Evolutionary conservation across 768 basidiomycete species (phyloP).

Genomic region (Leccinellum rugosiceps): DNA sequence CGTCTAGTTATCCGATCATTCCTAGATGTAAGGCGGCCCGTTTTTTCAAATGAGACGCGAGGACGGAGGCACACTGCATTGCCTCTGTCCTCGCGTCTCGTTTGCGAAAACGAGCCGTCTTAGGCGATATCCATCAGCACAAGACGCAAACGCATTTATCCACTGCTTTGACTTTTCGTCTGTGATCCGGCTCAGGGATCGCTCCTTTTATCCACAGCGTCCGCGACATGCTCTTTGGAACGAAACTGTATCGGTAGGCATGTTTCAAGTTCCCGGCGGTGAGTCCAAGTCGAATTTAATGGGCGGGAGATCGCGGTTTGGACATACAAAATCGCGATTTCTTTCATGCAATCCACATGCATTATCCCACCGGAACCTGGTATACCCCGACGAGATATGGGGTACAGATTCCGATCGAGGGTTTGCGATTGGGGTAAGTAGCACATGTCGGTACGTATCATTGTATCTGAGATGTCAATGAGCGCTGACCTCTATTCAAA

Average conservation of each 20-base stretch:
- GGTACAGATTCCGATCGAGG: slow-evolving; percentile 16
- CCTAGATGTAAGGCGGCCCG: slow-evolving; percentile 5
- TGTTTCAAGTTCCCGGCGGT: slow-evolving; percentile 5
- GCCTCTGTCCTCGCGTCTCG: slow-evolving; percentile 10
- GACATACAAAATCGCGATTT: background rate
- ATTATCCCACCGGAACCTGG: slow-evolving; percentile 1
- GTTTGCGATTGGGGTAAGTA: slow-evolving; percentile 2
- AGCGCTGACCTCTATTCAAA: slow-evolving; percentile 10
- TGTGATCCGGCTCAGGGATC: slow-evolving; percentile 29
- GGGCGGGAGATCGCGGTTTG: slow-evolving; percentile 14
- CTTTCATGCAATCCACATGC: slow-evolving; percentile 11
- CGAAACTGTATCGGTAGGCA: slow-evolving; percentile 11
- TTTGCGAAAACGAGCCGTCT: slow-evolving; percentile 9
- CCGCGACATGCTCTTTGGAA: slow-evolving; percentile 5
- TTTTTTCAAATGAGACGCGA: slow-evolving; percentile 14
- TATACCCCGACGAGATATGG: slow-evolving; percentile 17
- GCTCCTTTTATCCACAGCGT: slow-evolving; percentile 10
- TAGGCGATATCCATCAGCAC: background rate
- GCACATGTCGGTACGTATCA: slow-evolving; percentile 7
- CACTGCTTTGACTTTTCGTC: slow-evolving; percentile 6
- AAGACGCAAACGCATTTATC: slow-evolving; percentile 9
- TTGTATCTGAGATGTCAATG: slow-evolving; percentile 4
- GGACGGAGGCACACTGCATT: slow-evolving; percentile 2
- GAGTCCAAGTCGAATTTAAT: slow-evolving; percentile 4
- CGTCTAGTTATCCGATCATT: slow-evolving; percentile 17